Conservation (phyloP, 2,329 filamentous ascomycete genomes). For the Ilyonectria sp. region DNA sequence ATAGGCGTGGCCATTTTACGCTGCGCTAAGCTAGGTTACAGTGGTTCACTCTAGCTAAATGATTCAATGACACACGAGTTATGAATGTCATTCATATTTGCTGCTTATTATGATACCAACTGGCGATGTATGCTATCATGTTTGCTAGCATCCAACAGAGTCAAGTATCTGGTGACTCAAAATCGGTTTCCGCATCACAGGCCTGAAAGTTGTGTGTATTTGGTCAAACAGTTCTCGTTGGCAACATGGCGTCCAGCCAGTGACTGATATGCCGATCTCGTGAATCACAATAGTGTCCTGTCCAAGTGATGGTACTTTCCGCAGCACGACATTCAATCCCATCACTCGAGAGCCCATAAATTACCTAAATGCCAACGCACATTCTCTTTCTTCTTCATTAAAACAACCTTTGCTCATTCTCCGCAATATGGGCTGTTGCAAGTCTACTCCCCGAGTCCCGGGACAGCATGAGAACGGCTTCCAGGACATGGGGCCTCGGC, state of each 20-base stretch:
- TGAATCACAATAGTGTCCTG: slow-evolving; percentile 4
- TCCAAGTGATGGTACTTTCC: not conserved
- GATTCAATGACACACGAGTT: not conserved
- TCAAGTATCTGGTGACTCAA: not conserved
- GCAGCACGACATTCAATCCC: not conserved
- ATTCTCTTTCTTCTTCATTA: slow-evolving; percentile 2
- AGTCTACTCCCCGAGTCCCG: slow-evolving; percentile 11
- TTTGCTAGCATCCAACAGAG: not conserved
- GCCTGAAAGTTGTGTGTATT: not conserved
- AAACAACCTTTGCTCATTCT: not conserved
- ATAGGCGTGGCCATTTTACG: not conserved
- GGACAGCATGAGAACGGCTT: slow-evolving; percentile 20
- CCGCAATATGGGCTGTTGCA: slow-evolving; percentile 27
- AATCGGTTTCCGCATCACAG: not conserved
- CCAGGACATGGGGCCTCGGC: slow-evolving; percentile 31
- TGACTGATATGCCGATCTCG: not conserved
- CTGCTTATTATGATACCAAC: not conserved
- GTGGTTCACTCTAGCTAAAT: not conserved
- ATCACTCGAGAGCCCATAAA: not conserved
- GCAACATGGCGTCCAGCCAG: not conserved
- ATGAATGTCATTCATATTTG: not conserved
- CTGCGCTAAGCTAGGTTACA: not conserved
- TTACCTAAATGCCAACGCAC: not conserved
- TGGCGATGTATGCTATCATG: not conserved
- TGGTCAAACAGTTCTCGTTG: not conserved